Conservation (phyloP, 1,139 yeast genomes). For the Taiozyma sp. region DNA sequence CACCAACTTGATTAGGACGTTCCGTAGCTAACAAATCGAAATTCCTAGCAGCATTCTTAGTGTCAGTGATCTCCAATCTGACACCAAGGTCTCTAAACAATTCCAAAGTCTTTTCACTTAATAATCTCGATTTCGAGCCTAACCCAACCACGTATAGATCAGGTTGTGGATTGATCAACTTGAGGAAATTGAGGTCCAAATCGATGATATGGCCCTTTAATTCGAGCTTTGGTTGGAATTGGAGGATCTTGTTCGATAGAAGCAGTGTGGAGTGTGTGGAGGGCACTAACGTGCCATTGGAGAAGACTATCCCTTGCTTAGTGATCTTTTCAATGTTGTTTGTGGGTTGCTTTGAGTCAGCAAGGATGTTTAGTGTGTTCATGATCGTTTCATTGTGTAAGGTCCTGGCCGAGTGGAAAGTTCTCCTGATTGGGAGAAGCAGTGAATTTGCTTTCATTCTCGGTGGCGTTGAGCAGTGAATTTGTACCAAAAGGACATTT, state of each 20-base stretch:
- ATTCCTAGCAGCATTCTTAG: conserved; percentile 61
- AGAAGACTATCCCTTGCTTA: conserved; percentile 39
- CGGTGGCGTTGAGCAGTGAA: not conserved
- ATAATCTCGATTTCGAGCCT: conserved; percentile 56
- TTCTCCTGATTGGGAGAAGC: not conserved
- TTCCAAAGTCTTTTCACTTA: conserved; percentile 48
- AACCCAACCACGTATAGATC: conserved; percentile 69
- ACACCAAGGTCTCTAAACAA: conserved; percentile 55
- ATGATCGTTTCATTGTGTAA: conserved; percentile 16
- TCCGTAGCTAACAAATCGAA: conserved; percentile 78
- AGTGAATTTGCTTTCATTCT: not conserved
- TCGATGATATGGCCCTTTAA: conserved; percentile 42
- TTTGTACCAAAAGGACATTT: too few species aligned
- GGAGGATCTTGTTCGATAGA: conserved; percentile 57
- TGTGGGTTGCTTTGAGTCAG: conserved; percentile 30
- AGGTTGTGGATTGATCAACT: conserved; percentile 67
- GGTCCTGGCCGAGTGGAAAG: not conserved
- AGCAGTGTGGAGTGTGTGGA: conserved; percentile 47
- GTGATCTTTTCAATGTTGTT: conserved; percentile 43
- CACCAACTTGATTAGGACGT: conserved; percentile 66
- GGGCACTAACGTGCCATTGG: conserved; percentile 39
- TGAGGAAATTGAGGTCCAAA: conserved; percentile 36
- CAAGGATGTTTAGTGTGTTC: conserved; percentile 33
- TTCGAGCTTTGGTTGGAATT: conserved; percentile 35
- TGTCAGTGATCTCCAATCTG: conserved; percentile 62